A percentile compares a stretch with the other conserved stretches of the same genome.
Evolutionary conservation across 495 filamentous ascomycete species (phyloP).

Genomic region (Cladorrhinum samala): DNA sequence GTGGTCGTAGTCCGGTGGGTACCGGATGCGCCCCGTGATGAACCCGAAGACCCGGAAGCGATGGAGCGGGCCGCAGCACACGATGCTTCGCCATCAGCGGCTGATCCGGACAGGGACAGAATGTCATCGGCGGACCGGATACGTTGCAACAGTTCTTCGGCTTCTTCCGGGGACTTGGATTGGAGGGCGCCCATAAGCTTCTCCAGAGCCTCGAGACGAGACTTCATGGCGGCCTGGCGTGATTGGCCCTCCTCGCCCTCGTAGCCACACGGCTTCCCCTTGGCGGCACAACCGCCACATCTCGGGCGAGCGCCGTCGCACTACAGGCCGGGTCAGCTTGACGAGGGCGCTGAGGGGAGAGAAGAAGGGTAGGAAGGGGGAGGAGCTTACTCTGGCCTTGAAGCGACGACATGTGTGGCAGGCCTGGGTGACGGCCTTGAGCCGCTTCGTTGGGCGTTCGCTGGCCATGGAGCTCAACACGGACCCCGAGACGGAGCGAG

Average conservation of each 20-base stretch:
- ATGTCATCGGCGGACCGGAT: constrained; percentile 12
- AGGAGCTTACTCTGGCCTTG: constrained; percentile 18
- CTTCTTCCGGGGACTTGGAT: constrained; percentile 16
- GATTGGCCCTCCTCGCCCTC: constrained; percentile 28
- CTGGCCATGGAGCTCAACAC: neutral
- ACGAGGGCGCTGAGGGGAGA: neutral
- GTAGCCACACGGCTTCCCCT: constrained; percentile 16
- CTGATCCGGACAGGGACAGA: neutral
- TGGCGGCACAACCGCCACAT: constrained; percentile 19
- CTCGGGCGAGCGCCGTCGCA: constrained; percentile 25
- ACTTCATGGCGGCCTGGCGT: constrained; percentile 18
- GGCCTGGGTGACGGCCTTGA: constrained; percentile 23
- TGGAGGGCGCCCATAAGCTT: constrained; percentile 19
- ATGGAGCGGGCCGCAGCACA: neutral
- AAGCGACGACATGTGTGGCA: constrained; percentile 20
- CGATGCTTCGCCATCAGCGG: neutral
- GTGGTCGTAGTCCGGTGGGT: neutral
- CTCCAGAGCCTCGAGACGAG: constrained; percentile 21
- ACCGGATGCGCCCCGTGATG: neutral
- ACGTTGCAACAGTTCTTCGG: constrained; percentile 15
- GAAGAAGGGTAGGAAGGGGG: neutral
- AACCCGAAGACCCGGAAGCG: neutral
- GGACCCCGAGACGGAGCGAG: neutral
- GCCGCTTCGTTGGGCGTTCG: constrained; percentile 14
- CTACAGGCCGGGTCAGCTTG: constrained; percentile 2